Evolutionary conservation across 2,329 filamentous ascomycete species (phyloP).

Genomic region (Penicillium vulpinum): DNA sequence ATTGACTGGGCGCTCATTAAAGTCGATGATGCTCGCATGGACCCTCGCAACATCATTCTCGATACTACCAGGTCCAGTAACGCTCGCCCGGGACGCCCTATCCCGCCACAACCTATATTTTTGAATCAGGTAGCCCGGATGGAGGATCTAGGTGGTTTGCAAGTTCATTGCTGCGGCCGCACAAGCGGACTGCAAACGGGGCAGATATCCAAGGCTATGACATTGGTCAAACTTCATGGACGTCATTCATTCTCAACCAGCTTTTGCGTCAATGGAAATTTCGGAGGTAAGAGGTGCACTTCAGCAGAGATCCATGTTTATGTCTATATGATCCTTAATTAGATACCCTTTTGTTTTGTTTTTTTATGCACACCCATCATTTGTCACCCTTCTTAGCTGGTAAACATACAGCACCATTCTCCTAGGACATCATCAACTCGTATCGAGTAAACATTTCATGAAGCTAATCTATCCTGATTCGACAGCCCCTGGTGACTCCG

Average conservation of each 20-base stretch:
- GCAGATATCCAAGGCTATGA: conserved; percentile 73
- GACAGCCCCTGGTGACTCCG: conserved; percentile 73
- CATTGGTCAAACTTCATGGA: conserved; percentile 83
- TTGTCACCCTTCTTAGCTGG: conserved; percentile 16
- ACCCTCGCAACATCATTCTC: conserved; percentile 68
- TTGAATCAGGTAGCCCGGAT: conserved; percentile 58
- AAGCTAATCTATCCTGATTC: conserved; percentile 18
- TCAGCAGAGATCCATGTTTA: conserved; percentile 22
- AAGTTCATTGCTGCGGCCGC: conserved; percentile 84
- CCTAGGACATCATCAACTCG: conserved; percentile 3
- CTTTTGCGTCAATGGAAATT: conserved; percentile 62
- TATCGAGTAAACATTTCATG: conserved; percentile 20
- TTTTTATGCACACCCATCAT: conserved; percentile 5
- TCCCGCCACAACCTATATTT: conserved; percentile 43
- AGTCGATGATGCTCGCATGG: conserved; percentile 69
- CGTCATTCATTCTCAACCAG: conserved; percentile 76
- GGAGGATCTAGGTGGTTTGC: conserved; percentile 65
- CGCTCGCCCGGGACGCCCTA: conserved; percentile 49
- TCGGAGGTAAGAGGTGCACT: conserved; percentile 50
- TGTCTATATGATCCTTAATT: conserved; percentile 23
- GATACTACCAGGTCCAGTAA: conserved; percentile 23
- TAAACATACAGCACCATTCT: conserved; percentile 18
- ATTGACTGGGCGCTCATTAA: conserved; percentile 94
- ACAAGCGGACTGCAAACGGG: conserved; percentile 82
- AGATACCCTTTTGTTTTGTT: conserved; percentile 25